Evolutionary conservation across 177 flowering plant species (phyloP).

Genomic region (Telopea speciosissima): DNA sequence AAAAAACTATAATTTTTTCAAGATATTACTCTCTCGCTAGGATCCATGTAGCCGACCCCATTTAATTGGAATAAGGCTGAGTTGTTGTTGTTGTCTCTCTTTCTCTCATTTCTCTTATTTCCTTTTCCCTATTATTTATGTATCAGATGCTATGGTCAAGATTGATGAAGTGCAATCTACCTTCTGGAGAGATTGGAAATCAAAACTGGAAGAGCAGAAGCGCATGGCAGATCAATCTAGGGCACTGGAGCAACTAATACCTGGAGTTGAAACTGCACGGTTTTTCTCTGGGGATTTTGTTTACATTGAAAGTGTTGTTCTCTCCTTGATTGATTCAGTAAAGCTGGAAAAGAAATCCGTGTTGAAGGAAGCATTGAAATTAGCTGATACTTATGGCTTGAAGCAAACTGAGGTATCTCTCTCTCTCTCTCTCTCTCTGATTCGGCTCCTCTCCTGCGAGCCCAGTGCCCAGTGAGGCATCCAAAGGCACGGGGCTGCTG

Average conservation of each 20-base stretch:
- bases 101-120: too few species aligned
- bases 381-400: constrained; percentile 66
- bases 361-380: constrained; percentile 50
- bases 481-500: too few species aligned
- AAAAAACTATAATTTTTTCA: not conserved
- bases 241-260: constrained; percentile 67
- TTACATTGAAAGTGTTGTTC: constrained; percentile 56
- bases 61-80: too few species aligned
- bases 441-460: too few species aligned
- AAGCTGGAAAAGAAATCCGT: constrained; percentile 66
- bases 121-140: not conserved
- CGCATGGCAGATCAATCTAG: constrained; percentile 68
- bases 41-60: too few species aligned
- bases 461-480: too few species aligned
- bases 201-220: constrained; percentile 80
- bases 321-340: constrained; percentile 57
- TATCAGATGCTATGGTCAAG: constrained; percentile 48
- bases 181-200: constrained; percentile 95
- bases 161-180: constrained; percentile 58
- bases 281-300: constrained; percentile 68
- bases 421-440: constrained; percentile 10
- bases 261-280: constrained; percentile 79
- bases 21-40: not conserved
- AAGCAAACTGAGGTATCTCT: constrained; percentile 53
- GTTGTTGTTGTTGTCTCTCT: too few species aligned